These are phyloP conservation scores for Gynandropsis gynandra DNA, from an alignment of 345 rosid species.

Conservation along the genomic window DNA sequence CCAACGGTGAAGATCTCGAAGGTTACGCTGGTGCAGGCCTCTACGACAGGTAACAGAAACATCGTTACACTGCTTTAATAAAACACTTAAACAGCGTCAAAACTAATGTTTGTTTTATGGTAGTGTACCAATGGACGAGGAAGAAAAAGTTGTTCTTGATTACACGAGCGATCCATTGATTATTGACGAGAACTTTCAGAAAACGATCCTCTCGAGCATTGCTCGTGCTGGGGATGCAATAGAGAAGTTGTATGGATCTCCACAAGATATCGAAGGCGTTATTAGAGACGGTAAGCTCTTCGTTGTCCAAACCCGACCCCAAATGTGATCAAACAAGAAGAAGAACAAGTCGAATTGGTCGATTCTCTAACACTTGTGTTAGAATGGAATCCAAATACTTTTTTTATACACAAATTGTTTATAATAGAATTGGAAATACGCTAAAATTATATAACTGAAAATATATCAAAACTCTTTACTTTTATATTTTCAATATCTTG, in stretches of 20 bases:
- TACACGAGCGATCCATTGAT: conserved; percentile 72
- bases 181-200: conserved; percentile 52
- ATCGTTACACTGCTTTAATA: neutral
- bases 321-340: too few species aligned
- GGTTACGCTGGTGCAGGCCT: conserved; percentile 99
- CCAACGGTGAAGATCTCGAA: conserved; percentile 97
- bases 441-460: too few species aligned
- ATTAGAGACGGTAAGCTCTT: conserved; percentile 77
- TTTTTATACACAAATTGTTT: too few species aligned
- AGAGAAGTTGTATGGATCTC: conserved; percentile 77
- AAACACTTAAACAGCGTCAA: conserved; percentile 2
- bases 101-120: conserved; percentile 8
- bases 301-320: conserved; percentile 95
- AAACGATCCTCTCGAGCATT: conserved; percentile 61
- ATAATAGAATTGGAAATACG: too few species aligned
- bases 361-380: too few species aligned
- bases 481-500: too few species aligned
- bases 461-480: too few species aligned
- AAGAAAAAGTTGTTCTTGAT: conserved; percentile 67
- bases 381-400: too few species aligned
- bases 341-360: too few species aligned
- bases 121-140: conserved; percentile 99
- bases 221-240: conserved; percentile 73
- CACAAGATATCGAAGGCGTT: conserved; percentile 97
- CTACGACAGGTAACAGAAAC: conserved; percentile 72